A percentile compares a stretch with the other conserved stretches of the same genome.
phyloP scores from a whole-genome alignment of 2,329 filamentous ascomycete species.

The Didymella glomerata region DNA sequence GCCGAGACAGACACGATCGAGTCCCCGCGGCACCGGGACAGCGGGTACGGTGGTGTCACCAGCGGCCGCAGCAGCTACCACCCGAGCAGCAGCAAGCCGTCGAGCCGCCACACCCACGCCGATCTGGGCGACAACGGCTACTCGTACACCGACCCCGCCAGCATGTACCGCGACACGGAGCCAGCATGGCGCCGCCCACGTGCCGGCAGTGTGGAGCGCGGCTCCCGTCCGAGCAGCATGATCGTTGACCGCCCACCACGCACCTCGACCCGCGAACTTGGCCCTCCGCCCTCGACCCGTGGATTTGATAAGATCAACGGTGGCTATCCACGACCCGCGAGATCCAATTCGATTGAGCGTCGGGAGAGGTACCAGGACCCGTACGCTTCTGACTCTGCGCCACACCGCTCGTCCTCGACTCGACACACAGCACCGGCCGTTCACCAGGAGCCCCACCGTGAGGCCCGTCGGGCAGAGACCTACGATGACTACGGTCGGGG shows the following conservation, averaged over 20 bases:
- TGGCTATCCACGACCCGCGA: conserved; percentile 30
- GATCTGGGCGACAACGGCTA: conserved; percentile 55
- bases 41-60: conserved; percentile 30
- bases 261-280: conserved; percentile 49
- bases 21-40: conserved; percentile 40
- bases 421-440: conserved; percentile 53
- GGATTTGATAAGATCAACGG: conserved; percentile 73
- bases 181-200: conserved; percentile 57
- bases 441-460: conserved; percentile 58
- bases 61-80: conserved; percentile 47
- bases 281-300: conserved; percentile 72
- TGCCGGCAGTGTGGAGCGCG: conserved; percentile 57
- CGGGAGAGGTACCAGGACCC: conserved; percentile 47
- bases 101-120: conserved; percentile 33
- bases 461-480: conserved; percentile 51
- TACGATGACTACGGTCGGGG: conserved; percentile 55
- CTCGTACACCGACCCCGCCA: conserved; percentile 60
- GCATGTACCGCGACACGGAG: conserved; percentile 62
- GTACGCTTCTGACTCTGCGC: conserved; percentile 49
- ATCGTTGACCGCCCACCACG: conserved; percentile 50
- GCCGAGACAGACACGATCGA: conserved; percentile 51
- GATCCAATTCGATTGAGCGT: conserved; percentile 46
- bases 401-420: conserved; percentile 51
- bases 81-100: conserved; percentile 32
- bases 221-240: conserved; percentile 57